Evolutionary conservation across 1,284 basidiomycete species (phyloP).

Genomic region (Heterobasidion annosum): DNA sequence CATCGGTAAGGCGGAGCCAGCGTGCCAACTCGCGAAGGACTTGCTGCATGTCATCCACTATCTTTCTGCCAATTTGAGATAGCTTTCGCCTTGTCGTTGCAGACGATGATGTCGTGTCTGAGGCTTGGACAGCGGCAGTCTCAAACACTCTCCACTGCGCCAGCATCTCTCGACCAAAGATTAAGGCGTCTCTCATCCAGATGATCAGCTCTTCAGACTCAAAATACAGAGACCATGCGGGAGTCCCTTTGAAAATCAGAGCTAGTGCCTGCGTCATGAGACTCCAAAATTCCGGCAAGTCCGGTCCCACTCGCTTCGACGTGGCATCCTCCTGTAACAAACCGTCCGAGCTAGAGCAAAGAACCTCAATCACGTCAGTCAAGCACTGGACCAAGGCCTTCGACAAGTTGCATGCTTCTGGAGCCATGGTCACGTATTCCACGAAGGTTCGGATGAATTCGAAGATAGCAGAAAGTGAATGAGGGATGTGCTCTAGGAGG

Average conservation of each 20-base stretch:
- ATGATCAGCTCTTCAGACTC: constrained; percentile 79
- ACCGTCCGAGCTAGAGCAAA: constrained; percentile 68
- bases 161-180: constrained; percentile 81
- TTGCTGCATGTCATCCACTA: constrained; percentile 72
- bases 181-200: constrained; percentile 96
- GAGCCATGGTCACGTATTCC: constrained; percentile 49
- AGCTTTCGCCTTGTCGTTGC: constrained; percentile 21
- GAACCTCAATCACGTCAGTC: constrained; percentile 82
- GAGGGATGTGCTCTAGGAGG: constrained; percentile 58
- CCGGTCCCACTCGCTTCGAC: constrained; percentile 37
- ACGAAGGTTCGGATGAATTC: constrained; percentile 61
- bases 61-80: constrained; percentile 52
- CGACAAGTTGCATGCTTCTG: constrained; percentile 81
- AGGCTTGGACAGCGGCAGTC: constrained; percentile 39
- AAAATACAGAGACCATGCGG: constrained; percentile 74
- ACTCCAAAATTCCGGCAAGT: constrained; percentile 72
- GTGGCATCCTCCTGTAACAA: constrained; percentile 55
- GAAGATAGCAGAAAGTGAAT: constrained; percentile 62
- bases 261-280: constrained; percentile 75
- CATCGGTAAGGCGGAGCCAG: constrained; percentile 88
- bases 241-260: constrained; percentile 78
- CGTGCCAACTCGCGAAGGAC: constrained; percentile 71
- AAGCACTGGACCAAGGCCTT: constrained; percentile 86
- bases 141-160: constrained; percentile 77
- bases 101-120: constrained; percentile 16